Conservation (phyloP, 2,329 filamentous ascomycete genomes). For the Eutypella sp. region DNA sequence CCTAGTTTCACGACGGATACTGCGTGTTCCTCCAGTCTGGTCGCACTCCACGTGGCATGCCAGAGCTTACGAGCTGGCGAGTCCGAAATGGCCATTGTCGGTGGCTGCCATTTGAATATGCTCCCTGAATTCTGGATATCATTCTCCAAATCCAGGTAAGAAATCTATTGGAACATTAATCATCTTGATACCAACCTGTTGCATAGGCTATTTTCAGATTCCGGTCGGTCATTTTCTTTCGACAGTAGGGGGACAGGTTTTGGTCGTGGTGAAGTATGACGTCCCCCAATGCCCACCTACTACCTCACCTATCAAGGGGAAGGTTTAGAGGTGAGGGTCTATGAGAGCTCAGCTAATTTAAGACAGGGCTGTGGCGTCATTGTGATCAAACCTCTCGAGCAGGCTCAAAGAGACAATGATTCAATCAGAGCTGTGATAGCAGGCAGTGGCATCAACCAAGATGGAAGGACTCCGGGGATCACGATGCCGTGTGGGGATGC, state of each 20-base stretch:
- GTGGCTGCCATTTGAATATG: conserved; percentile 43
- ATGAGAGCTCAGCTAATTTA: background rate
- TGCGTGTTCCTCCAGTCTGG: conserved; percentile 47
- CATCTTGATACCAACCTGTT: too few species aligned
- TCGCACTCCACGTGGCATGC: conserved; percentile 45
- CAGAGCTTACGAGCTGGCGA: conserved; percentile 45
- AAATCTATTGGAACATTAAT: conserved; percentile 9
- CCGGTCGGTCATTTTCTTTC: conserved; percentile 47
- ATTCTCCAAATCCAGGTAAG: conserved; percentile 39
- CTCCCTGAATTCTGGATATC: conserved; percentile 43
- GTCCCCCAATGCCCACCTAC: background rate
- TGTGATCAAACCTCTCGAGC: conserved; percentile 51
- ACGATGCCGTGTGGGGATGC: conserved; percentile 49
- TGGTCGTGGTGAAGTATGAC: conserved; percentile 46
- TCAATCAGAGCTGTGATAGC: conserved; percentile 47
- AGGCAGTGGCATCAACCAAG: conserved; percentile 47
- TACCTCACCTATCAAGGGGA: too few species aligned
- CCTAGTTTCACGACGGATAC: conserved; percentile 49
- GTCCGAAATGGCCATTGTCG: conserved; percentile 40
- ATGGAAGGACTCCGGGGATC: conserved; percentile 52
- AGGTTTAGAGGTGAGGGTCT: background rate
- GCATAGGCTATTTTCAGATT: conserved; percentile 46
- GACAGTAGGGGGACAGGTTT: conserved; percentile 52
- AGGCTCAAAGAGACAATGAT: conserved; percentile 52
- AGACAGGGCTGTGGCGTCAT: conserved; percentile 44